Base-by-base conservation (phyloP, 768 basidiomycete species). In the Termitomyces sp. region DNA sequence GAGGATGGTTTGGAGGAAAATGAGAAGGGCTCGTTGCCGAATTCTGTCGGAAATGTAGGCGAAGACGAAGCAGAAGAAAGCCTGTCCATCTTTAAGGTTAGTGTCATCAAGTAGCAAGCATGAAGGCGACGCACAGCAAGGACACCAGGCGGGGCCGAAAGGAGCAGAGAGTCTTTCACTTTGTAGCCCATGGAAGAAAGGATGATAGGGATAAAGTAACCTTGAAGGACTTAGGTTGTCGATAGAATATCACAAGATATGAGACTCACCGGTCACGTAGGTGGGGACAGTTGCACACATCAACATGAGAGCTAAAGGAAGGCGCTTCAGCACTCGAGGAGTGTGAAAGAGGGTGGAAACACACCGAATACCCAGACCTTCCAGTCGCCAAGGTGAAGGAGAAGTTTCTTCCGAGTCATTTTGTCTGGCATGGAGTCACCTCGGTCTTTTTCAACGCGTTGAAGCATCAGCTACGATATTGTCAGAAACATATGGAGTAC, bases 41-140 rank as follows among this genome's bases (percentile, higher is more conserved):
- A 70, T 70, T 61, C 64, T 71, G 58, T 77, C 75, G 22, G 74
- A 69, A 33, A 75, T 57, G 64, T 70, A 73, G 9, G 76, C 74
- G 47, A 76, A 75, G 56, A 64, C 60, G 55, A 71, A 76, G 57
- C 65, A 67, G 29, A 69, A 71, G 22, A 72, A 61, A 13, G 72
- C 72, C 73, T 75, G 53, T 39, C n/a, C 4, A 60, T 4, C 20
- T 20, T 37, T 42, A 18, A 16, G n/a, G 45, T 51, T 29, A 36
- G 33, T 37, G 12, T 7, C 16, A 1, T 8, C 5, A 53, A 18
- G 49, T 37, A 60, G 45, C 31, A 20, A 10, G 29, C 5, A 51
- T 24, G 29, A 37, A 48, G 18, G 2, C 26, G 39, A 45, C 60
- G 28, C 57, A 72, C 73, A 28, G 71, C 71, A 55, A 70, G 66